phyloP scores from a whole-genome alignment of 371 early-diverging fungal species.

The Mortierella sp. region DNA sequence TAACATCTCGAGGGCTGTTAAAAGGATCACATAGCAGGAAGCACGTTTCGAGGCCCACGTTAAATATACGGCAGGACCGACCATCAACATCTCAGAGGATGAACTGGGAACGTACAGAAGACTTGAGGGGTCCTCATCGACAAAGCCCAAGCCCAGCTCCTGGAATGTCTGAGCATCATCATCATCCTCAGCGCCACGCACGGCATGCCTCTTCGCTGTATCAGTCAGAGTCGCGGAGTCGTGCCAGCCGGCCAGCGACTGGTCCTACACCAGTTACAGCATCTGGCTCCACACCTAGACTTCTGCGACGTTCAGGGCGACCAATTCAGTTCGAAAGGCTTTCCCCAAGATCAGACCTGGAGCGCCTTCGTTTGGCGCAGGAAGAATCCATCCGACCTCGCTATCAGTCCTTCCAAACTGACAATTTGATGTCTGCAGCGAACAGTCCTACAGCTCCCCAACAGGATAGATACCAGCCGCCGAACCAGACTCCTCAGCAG shows the following conservation, averaged over 20 bases:
- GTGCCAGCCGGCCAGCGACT: neutral
- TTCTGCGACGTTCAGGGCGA: constrained; percentile 21
- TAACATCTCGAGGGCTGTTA: constrained; percentile 38
- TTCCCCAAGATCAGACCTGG: constrained; percentile 20
- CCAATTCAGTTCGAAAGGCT: constrained; percentile 26
- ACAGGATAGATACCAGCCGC: neutral
- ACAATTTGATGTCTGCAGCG: neutral
- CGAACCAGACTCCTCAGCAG: neutral
- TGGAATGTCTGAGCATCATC: neutral
- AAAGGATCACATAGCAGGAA: constrained; percentile 34
- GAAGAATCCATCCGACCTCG: constrained; percentile 20
- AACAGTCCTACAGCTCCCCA: neutral
- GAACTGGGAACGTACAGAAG: neutral
- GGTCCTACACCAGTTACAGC: neutral
- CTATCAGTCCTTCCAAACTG: constrained; percentile 27
- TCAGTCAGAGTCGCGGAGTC: neutral
- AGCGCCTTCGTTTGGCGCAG: constrained; percentile 18
- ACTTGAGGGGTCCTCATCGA: neutral
- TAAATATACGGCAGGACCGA: neutral
- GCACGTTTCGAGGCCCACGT: neutral
- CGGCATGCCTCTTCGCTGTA: neutral
- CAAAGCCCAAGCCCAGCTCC: constrained; percentile 5
- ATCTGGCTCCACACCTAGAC: neutral
- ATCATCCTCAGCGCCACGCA: neutral
- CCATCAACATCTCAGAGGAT: neutral